Evolutionary conservation across 768 basidiomycete species (phyloP).

Genomic region (Lactarius evosmus): DNA sequence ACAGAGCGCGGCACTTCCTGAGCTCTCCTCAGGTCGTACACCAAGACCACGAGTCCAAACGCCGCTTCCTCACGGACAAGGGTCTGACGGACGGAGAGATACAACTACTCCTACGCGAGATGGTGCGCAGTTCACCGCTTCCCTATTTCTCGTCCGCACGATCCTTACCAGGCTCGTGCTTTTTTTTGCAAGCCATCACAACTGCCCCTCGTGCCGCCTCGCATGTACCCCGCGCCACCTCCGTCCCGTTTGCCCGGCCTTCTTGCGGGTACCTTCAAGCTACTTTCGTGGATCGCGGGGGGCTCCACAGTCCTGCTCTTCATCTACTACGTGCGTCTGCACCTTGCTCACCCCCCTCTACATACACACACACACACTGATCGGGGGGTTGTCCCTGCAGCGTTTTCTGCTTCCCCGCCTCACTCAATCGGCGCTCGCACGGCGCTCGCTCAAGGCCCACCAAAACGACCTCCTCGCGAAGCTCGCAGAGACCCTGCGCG

Average conservation of each 20-base stretch:
- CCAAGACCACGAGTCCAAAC: constrained; percentile 55
- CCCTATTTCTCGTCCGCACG: constrained; percentile 29
- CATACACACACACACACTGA: constrained; percentile 1
- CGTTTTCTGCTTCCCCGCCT: constrained; percentile 68
- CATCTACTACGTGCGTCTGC: constrained; percentile 59
- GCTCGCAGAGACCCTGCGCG: constrained; percentile 53
- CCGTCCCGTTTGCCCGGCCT: constrained; percentile 69
- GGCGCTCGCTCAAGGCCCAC: constrained; percentile 57
- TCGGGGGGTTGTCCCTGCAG: constrained; percentile 36
- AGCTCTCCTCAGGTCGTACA: constrained; percentile 59
- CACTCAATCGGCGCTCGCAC: constrained; percentile 53
- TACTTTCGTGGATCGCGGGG: constrained; percentile 65
- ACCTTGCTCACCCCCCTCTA: neutral
- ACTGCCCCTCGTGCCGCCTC: constrained; percentile 58
- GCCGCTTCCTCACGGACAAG: constrained; percentile 65
- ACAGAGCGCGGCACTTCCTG: constrained; percentile 61
- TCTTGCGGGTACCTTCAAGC: constrained; percentile 55
- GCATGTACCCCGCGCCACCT: constrained; percentile 66
- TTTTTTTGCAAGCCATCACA: constrained; percentile 29
- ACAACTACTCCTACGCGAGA: constrained; percentile 51
- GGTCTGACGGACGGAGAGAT: constrained; percentile 64
- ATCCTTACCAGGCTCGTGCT: neutral
- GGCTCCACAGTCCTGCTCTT: constrained; percentile 56
- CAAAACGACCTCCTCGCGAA: constrained; percentile 54
- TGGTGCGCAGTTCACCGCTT: constrained; percentile 50